Evolutionary conservation across 1,284 basidiomycete species (phyloP).

Genomic region (Amylostereum areolatum): DNA sequence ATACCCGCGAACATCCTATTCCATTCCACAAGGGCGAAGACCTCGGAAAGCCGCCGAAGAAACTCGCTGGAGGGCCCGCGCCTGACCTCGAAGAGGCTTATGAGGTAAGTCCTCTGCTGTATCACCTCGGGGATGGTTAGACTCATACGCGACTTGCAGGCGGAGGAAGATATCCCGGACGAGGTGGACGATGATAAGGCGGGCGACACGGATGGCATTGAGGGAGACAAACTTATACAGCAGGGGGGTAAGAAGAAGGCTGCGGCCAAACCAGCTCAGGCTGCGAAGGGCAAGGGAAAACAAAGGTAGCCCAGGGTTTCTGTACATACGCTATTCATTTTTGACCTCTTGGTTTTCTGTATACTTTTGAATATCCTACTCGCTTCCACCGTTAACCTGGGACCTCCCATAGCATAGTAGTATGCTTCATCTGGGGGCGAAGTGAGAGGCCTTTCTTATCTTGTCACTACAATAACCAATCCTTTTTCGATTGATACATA

Average conservation of each 20-base stretch:
- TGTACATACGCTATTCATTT: too few relatives aligned
- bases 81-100: slow-evolving; percentile 91
- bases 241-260: slow-evolving; percentile 29
- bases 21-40: slow-evolving; percentile 85
- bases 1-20: slow-evolving; percentile 81
- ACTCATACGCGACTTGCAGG: slow-evolving; percentile 15
- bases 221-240: slow-evolving; percentile 50
- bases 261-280: slow-evolving; percentile 8
- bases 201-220: slow-evolving; percentile 31
- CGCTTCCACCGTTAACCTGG: too few relatives aligned
- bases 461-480: too few relatives aligned
- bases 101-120: slow-evolving; percentile 32
- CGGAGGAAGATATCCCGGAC: slow-evolving; percentile 32
- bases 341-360: too few relatives aligned
- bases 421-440: too few relatives aligned
- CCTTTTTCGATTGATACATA: too few relatives aligned
- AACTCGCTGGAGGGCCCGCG: slow-evolving; percentile 62
- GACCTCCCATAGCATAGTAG: too few relatives aligned
- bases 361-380: too few relatives aligned
- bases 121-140: background rate
- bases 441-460: too few relatives aligned
- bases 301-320: too few relatives aligned
- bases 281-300: slow-evolving; percentile 15
- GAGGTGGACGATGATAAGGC: slow-evolving; percentile 31
- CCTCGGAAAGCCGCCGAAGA: slow-evolving; percentile 74